A percentile compares a stretch with the other conserved stretches of the same genome.
Conservation (phyloP, 1,284 basidiomycete species). For the Bondarzewia mesenterica region DNA sequence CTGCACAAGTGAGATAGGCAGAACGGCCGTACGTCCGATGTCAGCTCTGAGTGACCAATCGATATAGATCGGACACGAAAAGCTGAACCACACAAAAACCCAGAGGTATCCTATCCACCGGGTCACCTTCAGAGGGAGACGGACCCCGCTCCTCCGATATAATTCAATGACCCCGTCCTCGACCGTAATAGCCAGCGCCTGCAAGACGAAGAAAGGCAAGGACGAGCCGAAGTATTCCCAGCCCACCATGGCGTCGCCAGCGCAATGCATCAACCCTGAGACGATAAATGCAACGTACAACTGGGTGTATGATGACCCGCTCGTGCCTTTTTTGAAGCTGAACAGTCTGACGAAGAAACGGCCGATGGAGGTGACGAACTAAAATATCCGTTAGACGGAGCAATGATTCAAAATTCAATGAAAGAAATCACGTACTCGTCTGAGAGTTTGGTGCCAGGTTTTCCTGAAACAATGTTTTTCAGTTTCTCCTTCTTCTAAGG, state of each 20-base stretch:
- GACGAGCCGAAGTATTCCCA: slow-evolving; percentile 12
- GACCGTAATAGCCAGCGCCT: slow-evolving; percentile 20
- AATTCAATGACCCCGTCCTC: slow-evolving; percentile 21
- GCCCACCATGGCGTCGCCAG: slow-evolving; percentile 14
- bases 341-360: slow-evolving; percentile 13
- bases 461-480: no score
- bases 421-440: slow-evolving; percentile 13
- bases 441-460: slow-evolving; percentile 24
- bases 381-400: background rate
- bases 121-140: background rate
- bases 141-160: slow-evolving; percentile 1
- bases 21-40: background rate
- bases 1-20: background rate
- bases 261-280: slow-evolving; percentile 22
- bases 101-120: slow-evolving; percentile 9
- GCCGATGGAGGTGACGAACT: slow-evolving; percentile 17
- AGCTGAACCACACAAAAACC: slow-evolving; percentile 9
- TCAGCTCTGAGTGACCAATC: background rate
- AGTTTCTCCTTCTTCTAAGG: background rate
- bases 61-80: background rate
- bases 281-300: slow-evolving; percentile 25
- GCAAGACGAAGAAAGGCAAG: slow-evolving; percentile 20
- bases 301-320: slow-evolving; percentile 22
- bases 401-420: background rate
- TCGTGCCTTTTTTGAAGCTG: slow-evolving; percentile 15